Evolutionary conservation across 2,329 filamentous ascomycete species (phyloP).

Genomic region (Neofusicoccum parvum): DNA sequence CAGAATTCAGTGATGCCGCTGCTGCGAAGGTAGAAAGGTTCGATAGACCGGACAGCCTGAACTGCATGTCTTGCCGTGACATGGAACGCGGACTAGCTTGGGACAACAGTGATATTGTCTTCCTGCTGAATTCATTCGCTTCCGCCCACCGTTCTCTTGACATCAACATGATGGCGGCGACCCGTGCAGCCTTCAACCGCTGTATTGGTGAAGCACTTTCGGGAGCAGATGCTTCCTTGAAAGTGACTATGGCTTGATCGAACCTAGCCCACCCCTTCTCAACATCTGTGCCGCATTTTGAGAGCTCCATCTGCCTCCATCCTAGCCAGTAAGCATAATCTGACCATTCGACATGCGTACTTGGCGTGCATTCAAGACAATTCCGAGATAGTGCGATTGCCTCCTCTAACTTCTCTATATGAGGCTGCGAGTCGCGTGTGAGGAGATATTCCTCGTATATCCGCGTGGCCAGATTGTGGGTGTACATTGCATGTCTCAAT

Average conservation of each 20-base stretch:
- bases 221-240: not conserved
- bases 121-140: not conserved
- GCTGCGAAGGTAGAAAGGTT: conserved; percentile 15
- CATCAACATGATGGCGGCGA: not conserved
- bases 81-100: conserved; percentile 21
- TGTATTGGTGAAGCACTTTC: not conserved
- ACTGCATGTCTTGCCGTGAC: conserved; percentile 17
- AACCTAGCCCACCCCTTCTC: not conserved
- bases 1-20: not conserved
- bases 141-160: not conserved
- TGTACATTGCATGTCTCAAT: not conserved
- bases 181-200: not conserved
- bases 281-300: not conserved
- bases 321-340: conserved; percentile 7
- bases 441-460: not conserved
- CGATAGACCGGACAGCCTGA: conserved; percentile 5
- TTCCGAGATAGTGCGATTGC: not conserved
- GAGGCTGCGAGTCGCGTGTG: not conserved
- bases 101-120: not conserved
- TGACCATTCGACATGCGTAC: conserved; percentile 5
- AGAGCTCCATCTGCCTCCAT: not conserved
- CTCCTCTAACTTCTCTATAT: not conserved
- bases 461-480: not conserved
- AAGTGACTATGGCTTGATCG: not conserved
- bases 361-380: not conserved